These are phyloP conservation scores for Casuarina cunninghamiana DNA, from an alignment of 306 rosid species.

Conservation along the genomic window DNA sequence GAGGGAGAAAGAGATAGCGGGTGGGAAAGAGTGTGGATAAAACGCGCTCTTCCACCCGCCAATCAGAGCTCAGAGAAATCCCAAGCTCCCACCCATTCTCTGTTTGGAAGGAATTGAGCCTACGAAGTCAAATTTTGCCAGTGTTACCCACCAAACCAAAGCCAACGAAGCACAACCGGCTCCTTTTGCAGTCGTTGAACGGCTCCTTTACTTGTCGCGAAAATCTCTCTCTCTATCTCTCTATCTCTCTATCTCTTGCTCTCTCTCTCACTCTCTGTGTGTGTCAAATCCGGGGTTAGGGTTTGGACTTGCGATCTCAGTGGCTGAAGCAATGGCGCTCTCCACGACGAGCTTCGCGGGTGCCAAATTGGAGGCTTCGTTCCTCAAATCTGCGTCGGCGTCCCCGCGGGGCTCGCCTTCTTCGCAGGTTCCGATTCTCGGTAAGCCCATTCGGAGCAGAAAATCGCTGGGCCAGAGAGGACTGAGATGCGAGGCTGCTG, in stretches of 20 bases:
- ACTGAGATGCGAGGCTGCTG: conserved; percentile 60
- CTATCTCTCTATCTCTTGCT: too few relatives aligned
- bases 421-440: conserved; percentile 30
- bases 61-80: conserved; percentile 72
- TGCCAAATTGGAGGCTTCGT: conserved; percentile 50
- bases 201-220: too few relatives aligned
- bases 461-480: conserved; percentile 48
- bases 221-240: too few relatives aligned
- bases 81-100: conserved; percentile 25
- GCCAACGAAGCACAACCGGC: not conserved
- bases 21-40: conserved; percentile 71
- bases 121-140: not conserved
- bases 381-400: conserved; percentile 42
- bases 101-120: not conserved
- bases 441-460: conserved; percentile 36
- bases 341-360: conserved; percentile 51
- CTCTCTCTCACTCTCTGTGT: conserved; percentile 3
- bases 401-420: conserved; percentile 30
- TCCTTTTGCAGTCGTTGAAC: too few relatives aligned
- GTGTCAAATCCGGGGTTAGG: conserved; percentile 31
- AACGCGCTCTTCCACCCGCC: conserved; percentile 59
- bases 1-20: not conserved
- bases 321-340: conserved; percentile 46
- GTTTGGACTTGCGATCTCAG: conserved; percentile 13
- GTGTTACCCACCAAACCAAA: not conserved